phyloP scores from a whole-genome alignment of 2,329 filamentous ascomycete species.

The Cladophialophora bantiana region DNA sequence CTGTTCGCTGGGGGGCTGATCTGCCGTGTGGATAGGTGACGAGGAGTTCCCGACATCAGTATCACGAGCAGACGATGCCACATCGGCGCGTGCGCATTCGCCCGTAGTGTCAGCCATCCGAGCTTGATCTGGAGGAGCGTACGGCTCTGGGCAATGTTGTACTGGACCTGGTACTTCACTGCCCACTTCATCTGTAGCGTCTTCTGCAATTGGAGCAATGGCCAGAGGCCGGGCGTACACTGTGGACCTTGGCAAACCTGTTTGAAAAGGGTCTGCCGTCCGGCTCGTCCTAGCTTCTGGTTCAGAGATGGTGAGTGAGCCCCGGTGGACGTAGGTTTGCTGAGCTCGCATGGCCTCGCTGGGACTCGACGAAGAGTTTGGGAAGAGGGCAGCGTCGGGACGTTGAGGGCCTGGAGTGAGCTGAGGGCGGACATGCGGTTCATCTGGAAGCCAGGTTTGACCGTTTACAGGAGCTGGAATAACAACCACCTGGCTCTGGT shows the following conservation, averaged over 20 bases:
- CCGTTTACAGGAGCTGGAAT: slow-evolving; percentile 65
- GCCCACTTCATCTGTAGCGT: neutral
- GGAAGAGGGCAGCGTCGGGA: slow-evolving; percentile 6
- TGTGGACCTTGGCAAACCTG: slow-evolving; percentile 12
- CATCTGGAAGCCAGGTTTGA: slow-evolving; percentile 62
- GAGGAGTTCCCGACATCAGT: neutral
- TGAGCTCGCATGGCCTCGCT: neutral
- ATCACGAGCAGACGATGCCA: slow-evolving; percentile 1
- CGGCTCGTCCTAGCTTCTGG: slow-evolving; percentile 17
- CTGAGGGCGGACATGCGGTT: slow-evolving; percentile 30
- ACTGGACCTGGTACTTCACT: neutral
- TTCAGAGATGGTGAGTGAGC: slow-evolving; percentile 32
- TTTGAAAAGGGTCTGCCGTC: neutral
- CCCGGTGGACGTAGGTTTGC: slow-evolving; percentile 24
- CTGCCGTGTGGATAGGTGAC: neutral
- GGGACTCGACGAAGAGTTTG: slow-evolving; percentile 1
- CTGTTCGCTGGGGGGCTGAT: neutral
- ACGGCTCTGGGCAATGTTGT: neutral
- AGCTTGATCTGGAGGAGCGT: neutral
- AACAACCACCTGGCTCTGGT: slow-evolving; percentile 56
- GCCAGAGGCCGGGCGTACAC: slow-evolving; percentile 13
- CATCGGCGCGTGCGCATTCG: neutral
- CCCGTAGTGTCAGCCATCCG: neutral
- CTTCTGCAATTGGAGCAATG: slow-evolving; percentile 24
- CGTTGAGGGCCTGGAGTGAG: slow-evolving; percentile 3